Evolutionary conservation across 805 yeast genomes (phyloP).

Genomic region (Zygoascus biomembranicola): DNA sequence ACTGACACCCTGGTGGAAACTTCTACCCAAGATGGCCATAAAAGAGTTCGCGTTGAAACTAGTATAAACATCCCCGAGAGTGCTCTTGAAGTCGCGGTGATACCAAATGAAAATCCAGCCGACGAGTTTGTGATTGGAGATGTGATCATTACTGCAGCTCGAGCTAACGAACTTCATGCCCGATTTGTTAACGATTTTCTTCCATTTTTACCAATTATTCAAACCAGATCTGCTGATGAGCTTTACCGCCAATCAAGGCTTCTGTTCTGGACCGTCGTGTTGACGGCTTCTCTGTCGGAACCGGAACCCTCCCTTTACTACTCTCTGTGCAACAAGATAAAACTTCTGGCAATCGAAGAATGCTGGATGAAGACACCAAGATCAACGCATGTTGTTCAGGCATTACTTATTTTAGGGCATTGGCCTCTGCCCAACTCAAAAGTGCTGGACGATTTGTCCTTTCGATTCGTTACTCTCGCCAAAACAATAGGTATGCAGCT

Average conservation of each 20-base stretch:
- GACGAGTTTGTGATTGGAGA: slow-evolving; percentile 68
- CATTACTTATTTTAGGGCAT: slow-evolving; percentile 68
- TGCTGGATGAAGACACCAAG: slow-evolving; percentile 93
- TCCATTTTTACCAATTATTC: slow-evolving; percentile 73
- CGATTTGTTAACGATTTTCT: slow-evolving; percentile 58
- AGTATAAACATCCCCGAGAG: not conserved
- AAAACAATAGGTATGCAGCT: slow-evolving; percentile 75
- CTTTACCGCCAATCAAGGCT: slow-evolving; percentile 76
- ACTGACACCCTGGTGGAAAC: not conserved
- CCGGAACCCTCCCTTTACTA: slow-evolving; percentile 79
- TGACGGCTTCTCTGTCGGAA: slow-evolving; percentile 78
- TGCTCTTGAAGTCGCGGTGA: slow-evolving; percentile 12
- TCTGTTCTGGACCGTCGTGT: slow-evolving; percentile 83
- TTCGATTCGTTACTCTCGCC: slow-evolving; percentile 81
- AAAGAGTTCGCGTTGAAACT: not conserved
- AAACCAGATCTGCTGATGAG: slow-evolving; percentile 62
- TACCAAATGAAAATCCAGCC: slow-evolving; percentile 15
- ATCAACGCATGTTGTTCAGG: slow-evolving; percentile 89
- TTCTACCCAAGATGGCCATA: not conserved
- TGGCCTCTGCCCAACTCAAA: slow-evolving; percentile 95
- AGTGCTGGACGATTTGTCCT: slow-evolving; percentile 85
- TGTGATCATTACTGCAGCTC: slow-evolving; percentile 53
- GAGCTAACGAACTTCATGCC: slow-evolving; percentile 66
- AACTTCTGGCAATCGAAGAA: slow-evolving; percentile 81
- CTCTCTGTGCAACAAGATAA: slow-evolving; percentile 66